These are phyloP conservation scores for Biscutella auriculata DNA, from an alignment of 441 rosid species.

Conservation along the genomic window DNA sequence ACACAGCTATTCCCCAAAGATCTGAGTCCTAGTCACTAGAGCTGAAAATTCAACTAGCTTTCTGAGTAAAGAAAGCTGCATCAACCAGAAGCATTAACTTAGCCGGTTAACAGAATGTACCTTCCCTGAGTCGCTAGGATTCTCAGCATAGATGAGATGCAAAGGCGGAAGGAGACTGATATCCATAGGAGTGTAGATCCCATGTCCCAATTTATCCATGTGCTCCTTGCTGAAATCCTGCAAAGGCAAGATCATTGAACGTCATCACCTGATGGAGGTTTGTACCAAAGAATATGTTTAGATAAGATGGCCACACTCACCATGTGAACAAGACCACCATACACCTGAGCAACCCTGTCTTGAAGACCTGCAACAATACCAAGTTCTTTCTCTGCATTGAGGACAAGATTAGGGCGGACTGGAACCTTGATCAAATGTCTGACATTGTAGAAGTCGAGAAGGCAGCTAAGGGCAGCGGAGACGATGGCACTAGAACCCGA, in stretches of 20 bases:
- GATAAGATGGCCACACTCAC: constrained; percentile 12
- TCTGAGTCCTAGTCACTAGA: neutral
- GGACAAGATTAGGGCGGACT: constrained; percentile 52
- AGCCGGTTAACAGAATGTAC: constrained; percentile 22
- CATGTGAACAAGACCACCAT: constrained; percentile 90
- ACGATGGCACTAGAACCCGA: constrained; percentile 92
- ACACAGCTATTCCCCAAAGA: neutral
- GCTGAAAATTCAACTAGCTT: neutral
- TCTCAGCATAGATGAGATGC: constrained; percentile 75
- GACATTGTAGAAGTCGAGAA: constrained; percentile 73
- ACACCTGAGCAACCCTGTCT: constrained; percentile 91
- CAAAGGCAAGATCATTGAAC: neutral
- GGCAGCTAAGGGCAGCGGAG: constrained; percentile 75
- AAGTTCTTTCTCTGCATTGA: constrained; percentile 67
- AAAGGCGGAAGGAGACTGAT: constrained; percentile 69
- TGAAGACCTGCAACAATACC: constrained; percentile 96
- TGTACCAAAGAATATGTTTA: neutral
- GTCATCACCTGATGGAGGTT: neutral
- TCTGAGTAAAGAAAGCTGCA: neutral
- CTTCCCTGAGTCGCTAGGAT: constrained; percentile 96
- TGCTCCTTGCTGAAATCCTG: constrained; percentile 75
- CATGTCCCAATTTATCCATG: constrained; percentile 77
- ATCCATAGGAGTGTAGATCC: constrained; percentile 72
- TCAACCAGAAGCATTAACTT: neutral
- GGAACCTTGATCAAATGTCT: constrained; percentile 61